phyloP scores from a whole-genome alignment of 768 basidiomycete species.

The Boletus barrowsii region DNA sequence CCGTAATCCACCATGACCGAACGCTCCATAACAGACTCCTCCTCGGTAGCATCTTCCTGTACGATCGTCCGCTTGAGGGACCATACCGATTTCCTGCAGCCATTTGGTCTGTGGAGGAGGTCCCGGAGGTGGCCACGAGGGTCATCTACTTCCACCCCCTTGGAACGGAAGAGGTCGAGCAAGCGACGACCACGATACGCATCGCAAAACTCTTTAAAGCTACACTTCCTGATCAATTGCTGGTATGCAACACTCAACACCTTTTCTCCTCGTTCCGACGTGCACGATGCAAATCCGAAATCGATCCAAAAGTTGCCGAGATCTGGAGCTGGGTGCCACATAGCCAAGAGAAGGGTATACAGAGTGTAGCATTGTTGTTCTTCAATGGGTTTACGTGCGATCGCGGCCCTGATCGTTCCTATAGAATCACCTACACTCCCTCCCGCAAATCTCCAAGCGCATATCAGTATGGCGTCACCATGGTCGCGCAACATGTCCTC shows the following conservation, averaged over 20 bases:
- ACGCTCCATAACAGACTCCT: neutral
- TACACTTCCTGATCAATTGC: neutral
- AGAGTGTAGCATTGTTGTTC: neutral
- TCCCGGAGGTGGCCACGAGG: neutral
- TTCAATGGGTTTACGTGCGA: neutral
- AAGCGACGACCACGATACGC: neutral
- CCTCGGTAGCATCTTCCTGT: neutral
- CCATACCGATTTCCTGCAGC: neutral
- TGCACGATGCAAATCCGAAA: conserved; percentile 2
- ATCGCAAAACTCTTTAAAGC: conserved; percentile 3
- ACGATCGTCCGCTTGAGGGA: neutral
- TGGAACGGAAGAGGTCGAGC: neutral
- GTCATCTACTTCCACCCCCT: neutral
- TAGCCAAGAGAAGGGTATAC: neutral
- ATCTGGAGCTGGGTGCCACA: neutral
- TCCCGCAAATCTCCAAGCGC: neutral
- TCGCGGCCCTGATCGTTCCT: neutral
- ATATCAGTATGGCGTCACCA: neutral
- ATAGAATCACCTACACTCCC: neutral
- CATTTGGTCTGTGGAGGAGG: neutral
- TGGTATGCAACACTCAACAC: too few species aligned
- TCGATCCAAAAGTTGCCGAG: neutral
- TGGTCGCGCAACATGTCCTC: neutral
- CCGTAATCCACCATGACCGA: conserved; percentile 1
- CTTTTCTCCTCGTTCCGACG: neutral